phyloP scores from a whole-genome alignment of 257 asterid genomes.

The Datura wrightii region DNA sequence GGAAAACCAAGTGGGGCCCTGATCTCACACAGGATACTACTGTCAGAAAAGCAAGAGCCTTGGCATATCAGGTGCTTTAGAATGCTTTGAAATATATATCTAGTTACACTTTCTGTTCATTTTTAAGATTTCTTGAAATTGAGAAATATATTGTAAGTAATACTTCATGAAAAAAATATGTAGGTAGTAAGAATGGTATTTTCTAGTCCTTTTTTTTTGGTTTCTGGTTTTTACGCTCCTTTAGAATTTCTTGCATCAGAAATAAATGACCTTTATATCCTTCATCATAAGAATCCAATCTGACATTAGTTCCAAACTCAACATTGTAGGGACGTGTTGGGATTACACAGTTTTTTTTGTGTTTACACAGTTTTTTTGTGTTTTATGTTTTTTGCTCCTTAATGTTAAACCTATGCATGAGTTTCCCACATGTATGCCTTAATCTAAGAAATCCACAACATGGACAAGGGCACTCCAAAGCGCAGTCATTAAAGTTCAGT shows the following conservation, averaged over 20 bases:
- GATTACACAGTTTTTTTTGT: not conserved
- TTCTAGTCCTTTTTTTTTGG: not conserved
- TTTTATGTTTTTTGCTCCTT: not conserved
- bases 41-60: conserved; percentile 78
- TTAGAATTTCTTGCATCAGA: conserved; percentile 1
- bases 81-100: not conserved
- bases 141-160: not conserved
- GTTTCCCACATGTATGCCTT: not conserved
- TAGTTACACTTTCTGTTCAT: conserved; percentile 2
- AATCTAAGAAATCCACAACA: not conserved
- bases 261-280: conserved; percentile 3
- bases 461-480: not conserved
- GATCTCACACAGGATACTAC: conserved; percentile 71
- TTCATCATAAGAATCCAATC: not conserved
- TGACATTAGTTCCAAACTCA: conserved; percentile 14
- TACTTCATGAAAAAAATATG: not conserved
- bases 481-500: not conserved
- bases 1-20: conserved; percentile 97
- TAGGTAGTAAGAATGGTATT: not conserved
- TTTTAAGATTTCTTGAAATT: not conserved
- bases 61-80: conserved; percentile 79
- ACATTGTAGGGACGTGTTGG: not conserved
- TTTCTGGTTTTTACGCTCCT: not conserved
- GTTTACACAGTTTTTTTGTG: not conserved
- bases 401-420: not conserved